phyloP scores from a whole-genome alignment of 2,329 filamentous ascomycete species.

The Epichloe amarillans region DNA sequence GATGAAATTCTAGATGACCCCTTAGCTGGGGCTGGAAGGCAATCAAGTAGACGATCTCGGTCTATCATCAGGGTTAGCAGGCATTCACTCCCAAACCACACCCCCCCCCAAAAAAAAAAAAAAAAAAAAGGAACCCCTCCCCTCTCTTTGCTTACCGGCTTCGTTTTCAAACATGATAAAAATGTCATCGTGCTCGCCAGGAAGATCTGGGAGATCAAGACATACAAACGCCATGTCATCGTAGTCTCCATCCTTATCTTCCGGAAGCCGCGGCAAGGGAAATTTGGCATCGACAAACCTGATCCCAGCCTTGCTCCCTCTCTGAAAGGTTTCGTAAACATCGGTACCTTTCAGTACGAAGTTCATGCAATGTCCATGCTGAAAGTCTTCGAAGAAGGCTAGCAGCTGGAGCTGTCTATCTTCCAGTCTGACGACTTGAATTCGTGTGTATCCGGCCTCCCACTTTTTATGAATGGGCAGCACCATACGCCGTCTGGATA shows the following conservation, averaged over 20 bases:
- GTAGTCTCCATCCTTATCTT: conserved; percentile 35
- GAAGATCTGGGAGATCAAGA: conserved; percentile 76
- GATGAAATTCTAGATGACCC: conserved; percentile 23
- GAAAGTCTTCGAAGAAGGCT: conserved; percentile 80
- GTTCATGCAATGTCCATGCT: conserved; percentile 77
- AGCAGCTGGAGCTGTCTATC: conserved; percentile 66
- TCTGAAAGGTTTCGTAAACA: conserved; percentile 57
- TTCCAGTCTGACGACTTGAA: conserved; percentile 61
- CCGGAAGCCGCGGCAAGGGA: conserved; percentile 53
- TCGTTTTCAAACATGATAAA: conserved; percentile 72
- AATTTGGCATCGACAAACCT: conserved; percentile 87
- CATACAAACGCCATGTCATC: conserved; percentile 65
- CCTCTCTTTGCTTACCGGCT: conserved; percentile 40
- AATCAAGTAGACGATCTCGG: conserved; percentile 37
- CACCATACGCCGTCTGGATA: conserved; percentile 74
- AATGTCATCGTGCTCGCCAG: conserved; percentile 87
- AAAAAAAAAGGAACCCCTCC: background rate
- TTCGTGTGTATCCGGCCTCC: conserved; percentile 67
- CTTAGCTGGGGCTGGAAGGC: conserved; percentile 44
- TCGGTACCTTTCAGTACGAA: conserved; percentile 78
- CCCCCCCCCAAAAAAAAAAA: too few relatives aligned
- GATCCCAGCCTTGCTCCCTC: conserved; percentile 54
- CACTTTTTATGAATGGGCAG: conserved; percentile 91
- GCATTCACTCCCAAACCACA: background rate
- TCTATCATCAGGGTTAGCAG: conserved; percentile 22